A percentile compares a stretch with the other conserved stretches of the same genome.
Conservation (phyloP, 176 grass and related monocot species). For the Oryza glaberrima region DNA sequence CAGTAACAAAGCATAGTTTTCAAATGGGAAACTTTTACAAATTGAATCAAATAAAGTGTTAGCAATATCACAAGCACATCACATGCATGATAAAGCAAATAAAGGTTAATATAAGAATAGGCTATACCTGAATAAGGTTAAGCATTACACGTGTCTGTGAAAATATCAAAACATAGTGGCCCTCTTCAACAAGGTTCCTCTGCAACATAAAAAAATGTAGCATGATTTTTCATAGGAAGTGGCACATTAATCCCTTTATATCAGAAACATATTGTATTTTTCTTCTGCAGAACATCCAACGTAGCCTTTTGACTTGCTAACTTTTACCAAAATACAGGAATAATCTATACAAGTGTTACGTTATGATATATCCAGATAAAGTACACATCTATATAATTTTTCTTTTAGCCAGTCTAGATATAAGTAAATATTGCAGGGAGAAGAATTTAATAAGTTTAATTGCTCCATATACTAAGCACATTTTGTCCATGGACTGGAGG, state of each 20-base stretch:
- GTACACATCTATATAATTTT: background rate
- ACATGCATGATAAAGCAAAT: background rate
- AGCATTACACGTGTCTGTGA: background rate
- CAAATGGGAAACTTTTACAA: background rate
- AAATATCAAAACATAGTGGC: background rate
- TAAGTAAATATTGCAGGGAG: background rate
- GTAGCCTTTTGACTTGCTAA: background rate
- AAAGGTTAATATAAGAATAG: background rate
- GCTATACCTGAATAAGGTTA: background rate
- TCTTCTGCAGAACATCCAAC: background rate
- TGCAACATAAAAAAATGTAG: conserved; percentile 1
- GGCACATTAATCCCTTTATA: background rate
- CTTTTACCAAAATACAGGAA: too few relatives aligned
- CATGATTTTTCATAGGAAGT: conserved; percentile 2
- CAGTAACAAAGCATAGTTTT: background rate
- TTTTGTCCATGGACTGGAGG: background rate
- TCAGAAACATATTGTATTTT: background rate
- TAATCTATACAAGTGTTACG: background rate
- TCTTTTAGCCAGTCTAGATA: background rate
- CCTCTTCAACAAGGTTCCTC: background rate
- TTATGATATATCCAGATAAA: background rate
- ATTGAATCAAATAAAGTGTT: conserved; percentile 7
- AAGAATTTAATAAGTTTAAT: background rate
- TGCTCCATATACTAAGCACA: background rate
- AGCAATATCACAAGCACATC: background rate